Evolutionary conservation across 129 eudicot genomes (phyloP), one percentile per base, ranked within the genome.

Genomic region (Centaurea solstitialis): DNA sequence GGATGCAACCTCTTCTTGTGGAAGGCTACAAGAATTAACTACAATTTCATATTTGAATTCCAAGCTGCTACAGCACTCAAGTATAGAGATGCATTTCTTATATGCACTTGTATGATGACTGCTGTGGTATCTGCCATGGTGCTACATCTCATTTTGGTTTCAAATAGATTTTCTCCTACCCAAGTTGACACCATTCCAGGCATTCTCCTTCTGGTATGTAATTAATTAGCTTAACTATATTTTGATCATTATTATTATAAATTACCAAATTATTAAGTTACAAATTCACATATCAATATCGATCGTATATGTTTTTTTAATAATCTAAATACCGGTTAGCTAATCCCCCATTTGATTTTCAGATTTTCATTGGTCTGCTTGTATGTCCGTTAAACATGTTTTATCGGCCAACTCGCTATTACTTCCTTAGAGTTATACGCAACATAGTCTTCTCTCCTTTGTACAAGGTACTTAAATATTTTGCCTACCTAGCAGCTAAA

Each of bases 381-480:
- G 21, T 96, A 28, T 91, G 93, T 77, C 99, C 99, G 5, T 71
- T 96, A 18, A 96, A 96, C 84, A 72, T 90, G 7, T 88, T 89
- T 71, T 96, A 93, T 80, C 97, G 97, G 12, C 79, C 98, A 17
- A 94, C 98, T 1, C 92, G 98, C 11, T 94, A 77, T 80, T 94
- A 86, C 77, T 94, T 94, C 91, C 76, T 94, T 62, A 84, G 86
- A 82, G 91, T 94, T 76, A 89, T 92, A 10, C 94, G 98, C 35
- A 92, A 94, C 87, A 94, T 94, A 18, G 86, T 94, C 1, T 92
- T 88, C 85, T 96, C 99, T 85, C 98, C 99, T n/a, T 93, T 96
- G 83, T 93, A 96, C 76, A 96, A 91, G 98, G 99, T 95, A 90
- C 33, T 5, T 23, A 2, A 9, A 70, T 5, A n/a, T 61, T 61